Conservation (phyloP, 306 rosid species). For the Amphicarpaea edgeworthii region DNA sequence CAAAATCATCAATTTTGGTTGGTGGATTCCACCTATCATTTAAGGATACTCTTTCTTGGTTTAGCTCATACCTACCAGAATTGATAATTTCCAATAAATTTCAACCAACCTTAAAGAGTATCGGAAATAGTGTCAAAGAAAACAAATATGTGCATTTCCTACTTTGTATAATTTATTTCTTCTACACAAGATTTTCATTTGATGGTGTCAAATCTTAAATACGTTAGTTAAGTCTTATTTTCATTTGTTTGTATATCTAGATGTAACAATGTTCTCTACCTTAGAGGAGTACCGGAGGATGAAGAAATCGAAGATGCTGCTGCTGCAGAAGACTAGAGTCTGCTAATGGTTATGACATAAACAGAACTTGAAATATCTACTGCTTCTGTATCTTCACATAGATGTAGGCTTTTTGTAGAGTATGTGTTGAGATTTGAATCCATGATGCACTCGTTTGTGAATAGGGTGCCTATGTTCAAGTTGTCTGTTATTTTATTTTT, state of each 20-base stretch:
- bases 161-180: not conserved
- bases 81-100: too few relatives aligned
- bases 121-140: too few relatives aligned
- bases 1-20: too few relatives aligned
- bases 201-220: not conserved
- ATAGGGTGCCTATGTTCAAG: conserved; percentile 12
- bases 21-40: too few relatives aligned
- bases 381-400: conserved; percentile 22
- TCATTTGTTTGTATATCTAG: conserved; percentile 53
- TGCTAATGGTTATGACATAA: conserved; percentile 32
- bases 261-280: conserved; percentile 96
- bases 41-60: too few relatives aligned
- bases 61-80: too few relatives aligned
- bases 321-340: conserved; percentile 74
- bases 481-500: not conserved
- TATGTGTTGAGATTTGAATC: conserved; percentile 42
- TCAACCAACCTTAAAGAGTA: too few relatives aligned
- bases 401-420: conserved; percentile 27
- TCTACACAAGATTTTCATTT: not conserved
- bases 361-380: not conserved
- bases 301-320: conserved; percentile 96
- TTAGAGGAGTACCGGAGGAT: conserved; percentile 96
- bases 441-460: conserved; percentile 10
- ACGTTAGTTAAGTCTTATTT: not conserved
- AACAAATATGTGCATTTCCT: not conserved